These are phyloP conservation scores for Xerocomus spinulosus DNA, from an alignment of 768 basidiomycete species.

Conservation along the genomic window DNA sequence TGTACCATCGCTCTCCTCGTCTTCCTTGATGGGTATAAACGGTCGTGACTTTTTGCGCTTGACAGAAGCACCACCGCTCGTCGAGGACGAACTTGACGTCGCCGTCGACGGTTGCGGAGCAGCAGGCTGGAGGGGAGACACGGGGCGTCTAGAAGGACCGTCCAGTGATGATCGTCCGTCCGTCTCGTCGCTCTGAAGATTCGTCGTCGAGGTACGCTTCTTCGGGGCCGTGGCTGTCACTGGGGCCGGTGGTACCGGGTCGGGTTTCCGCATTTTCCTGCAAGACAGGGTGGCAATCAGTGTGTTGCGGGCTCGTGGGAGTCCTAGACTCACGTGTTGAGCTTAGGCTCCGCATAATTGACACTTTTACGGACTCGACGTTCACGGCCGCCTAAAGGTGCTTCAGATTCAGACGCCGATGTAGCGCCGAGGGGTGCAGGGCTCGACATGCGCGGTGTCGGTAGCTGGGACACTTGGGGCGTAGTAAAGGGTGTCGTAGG, in stretches of 20 bases:
- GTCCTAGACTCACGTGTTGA: conserved; percentile 65
- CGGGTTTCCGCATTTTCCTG: conserved; percentile 90
- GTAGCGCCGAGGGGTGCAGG: conserved; percentile 36
- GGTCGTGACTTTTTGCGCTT: conserved; percentile 55
- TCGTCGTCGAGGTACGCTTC: conserved; percentile 41
- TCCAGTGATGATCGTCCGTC: conserved; percentile 40
- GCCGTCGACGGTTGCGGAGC: conserved; percentile 35
- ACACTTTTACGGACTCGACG: conserved; percentile 69
- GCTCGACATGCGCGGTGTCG: conserved; percentile 50
- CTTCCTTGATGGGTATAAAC: conserved; percentile 43
- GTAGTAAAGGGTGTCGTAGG: conserved; percentile 41
- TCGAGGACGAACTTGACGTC: conserved; percentile 32
- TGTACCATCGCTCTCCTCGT: conserved; percentile 61
- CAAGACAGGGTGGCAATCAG: conserved; percentile 6
- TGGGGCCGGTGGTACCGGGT: conserved; percentile 40
- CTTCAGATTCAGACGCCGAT: conserved; percentile 32
- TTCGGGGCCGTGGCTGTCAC: conserved; percentile 30
- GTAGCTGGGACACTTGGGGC: conserved; percentile 35
- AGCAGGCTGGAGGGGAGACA: conserved; percentile 27
- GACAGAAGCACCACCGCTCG: conserved; percentile 24
- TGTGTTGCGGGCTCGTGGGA: conserved; percentile 1
- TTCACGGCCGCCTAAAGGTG: conserved; percentile 37
- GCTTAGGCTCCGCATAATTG: conserved; percentile 83
- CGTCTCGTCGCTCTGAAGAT: conserved; percentile 33
- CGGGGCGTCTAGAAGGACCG: conserved; percentile 31